Evolutionary conservation across 169 alveolate species (phyloP), one percentile per base, ranked within the genome.

Genomic region (Amoebophrya sp.): DNA sequence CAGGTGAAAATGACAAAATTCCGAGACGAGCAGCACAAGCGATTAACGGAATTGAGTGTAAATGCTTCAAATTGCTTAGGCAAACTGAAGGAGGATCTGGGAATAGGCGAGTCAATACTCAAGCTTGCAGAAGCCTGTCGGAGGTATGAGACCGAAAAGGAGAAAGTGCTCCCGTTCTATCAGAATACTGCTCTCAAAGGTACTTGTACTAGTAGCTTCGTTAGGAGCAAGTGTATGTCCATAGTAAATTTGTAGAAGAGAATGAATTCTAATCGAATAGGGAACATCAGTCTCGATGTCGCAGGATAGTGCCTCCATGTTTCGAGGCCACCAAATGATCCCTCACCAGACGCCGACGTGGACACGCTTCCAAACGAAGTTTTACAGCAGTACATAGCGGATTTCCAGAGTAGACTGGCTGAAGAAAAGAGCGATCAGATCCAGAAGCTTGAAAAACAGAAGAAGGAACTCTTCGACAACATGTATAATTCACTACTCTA

Each of bases 91-190:
- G 83, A 65, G 2, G n/a, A 65, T 36, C 83, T 65, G 39, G 83
- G 83, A 29, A 18, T 65, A 10, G 83, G 83, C 12, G 83, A 65
- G 33, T 29, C 38, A 1, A 65, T 65, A 1, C 26, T 65, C 38
- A 65, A 65, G n/a, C 83, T 65, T 10, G 83, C 83, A 1, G 83
- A 65, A 65, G 93, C 96, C 18, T 96, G 97, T 91, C 94, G 98
- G 91, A 96, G 96, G 93, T 95, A 95, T 40, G 98, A 97, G 95
- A 97, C 98, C 40, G 98, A 96, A 92, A 95, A 95, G 92, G 98
- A 97, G 95, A 97, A 97, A 92, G 97, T 97, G 0, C 93, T 96
- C 29, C 98, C 98, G 14, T 96, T 96, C 94, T 96, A 95, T 92
- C 95, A 95, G 3, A 96, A 95, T 34, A 65, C 83, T 1, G 33